Evolutionary conservation across 2,329 filamentous ascomycete genomes (phyloP), one percentile per base, ranked within the genome.

Genomic region (Curvularia verruculosa): DNA sequence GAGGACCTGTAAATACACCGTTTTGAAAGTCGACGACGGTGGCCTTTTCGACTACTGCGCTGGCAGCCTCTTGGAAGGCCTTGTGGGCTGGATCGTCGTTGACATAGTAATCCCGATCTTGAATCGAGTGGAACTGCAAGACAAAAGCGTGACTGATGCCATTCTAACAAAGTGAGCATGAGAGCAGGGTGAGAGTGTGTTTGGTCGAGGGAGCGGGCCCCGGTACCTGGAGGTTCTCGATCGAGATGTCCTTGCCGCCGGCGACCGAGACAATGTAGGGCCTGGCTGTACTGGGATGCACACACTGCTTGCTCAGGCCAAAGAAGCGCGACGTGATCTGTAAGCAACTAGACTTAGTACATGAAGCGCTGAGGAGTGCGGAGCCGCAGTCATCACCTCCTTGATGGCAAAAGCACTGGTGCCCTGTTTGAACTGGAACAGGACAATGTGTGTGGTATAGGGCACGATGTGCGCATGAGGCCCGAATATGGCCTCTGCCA

Each of bases 141-240:
- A 80, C 70, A 50, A 81, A 81, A 2, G 74, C 79, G 54, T 81
- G 78, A 23, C 75, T 78, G n/a, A 79, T 65, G 15, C 77, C 78
- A 51, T 74, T 65, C 78, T 81, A 48, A n/a, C 13, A 29, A 80
- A 79, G 76, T 5, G 78, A 75, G 53, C 85, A 1, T 82, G 78
- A 5, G 15, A 24, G 21, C 15, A 2, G 83, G 82, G 83, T 5
- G 15, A 2, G 83, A 82, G 83, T 5, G 15, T 2, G 12, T 31
- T 15, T 40, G 9, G 26, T 23, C 29, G 24, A 44, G 12, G 12
- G 40, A n/a, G n/a, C n/a, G 41, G n/a, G 43, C 26, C 24, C 9
- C 18, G 8, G 41, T 71, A 75, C 72, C 67, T 74, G 71, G 36
- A 71, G 57, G 19, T 64, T 63, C 54, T 75, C 72, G 52, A 57